Evolutionary conservation across 371 early-diverging fungal species (phyloP), one percentile per base, ranked within the genome.

Genomic region (Mucor piriformis): DNA sequence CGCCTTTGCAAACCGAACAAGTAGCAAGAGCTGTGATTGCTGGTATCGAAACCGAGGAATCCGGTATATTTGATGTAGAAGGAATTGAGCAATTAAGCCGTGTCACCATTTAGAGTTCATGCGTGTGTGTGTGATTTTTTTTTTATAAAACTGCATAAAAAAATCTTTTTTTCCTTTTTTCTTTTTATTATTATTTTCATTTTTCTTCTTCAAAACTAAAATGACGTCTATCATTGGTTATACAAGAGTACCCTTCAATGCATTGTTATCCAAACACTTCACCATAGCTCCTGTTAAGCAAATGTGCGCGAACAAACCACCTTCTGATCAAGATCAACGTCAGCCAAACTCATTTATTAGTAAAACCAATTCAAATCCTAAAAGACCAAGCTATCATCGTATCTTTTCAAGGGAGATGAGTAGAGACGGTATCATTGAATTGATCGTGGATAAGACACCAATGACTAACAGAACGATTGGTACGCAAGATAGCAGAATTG

Each of bases 21-120:
- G 83, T 90, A 5, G 90, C 90, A 16, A 64, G 69, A 15, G 89
- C 89, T 3, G 74, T 83, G 2, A 69, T 86, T 44, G 75, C 81
- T 25, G 74, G 72, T 3, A 76, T 83, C 21, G 83, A 77, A 42
- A 61, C 64, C 25, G 57, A 63, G 21, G 68, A 71, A 18, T 49
- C 73, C 16, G 82, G 82, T 1, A 83, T 85, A 11, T 72, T 76
- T 46, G 83, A 82, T 53, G 78, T 83, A 2, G 75, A 82, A 25
- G 83, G 78, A 1, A 83, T 85, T 33, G 55, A 74, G 50, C 42
- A 58, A 7, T 38, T 77, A 51, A 57, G 72, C 42, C 61, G 54
- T 59, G 29, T 51, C 21, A n/a, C 37, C 27, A 59, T 59, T 27
- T 59, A 59, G n/a, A 59, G 40, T 42, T 51, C 6, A 11, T 53